Evolutionary conservation across 495 filamentous ascomycete genomes (phyloP), one percentile per base, ranked within the genome.

Genomic region (Aspergillus bridgeri): DNA sequence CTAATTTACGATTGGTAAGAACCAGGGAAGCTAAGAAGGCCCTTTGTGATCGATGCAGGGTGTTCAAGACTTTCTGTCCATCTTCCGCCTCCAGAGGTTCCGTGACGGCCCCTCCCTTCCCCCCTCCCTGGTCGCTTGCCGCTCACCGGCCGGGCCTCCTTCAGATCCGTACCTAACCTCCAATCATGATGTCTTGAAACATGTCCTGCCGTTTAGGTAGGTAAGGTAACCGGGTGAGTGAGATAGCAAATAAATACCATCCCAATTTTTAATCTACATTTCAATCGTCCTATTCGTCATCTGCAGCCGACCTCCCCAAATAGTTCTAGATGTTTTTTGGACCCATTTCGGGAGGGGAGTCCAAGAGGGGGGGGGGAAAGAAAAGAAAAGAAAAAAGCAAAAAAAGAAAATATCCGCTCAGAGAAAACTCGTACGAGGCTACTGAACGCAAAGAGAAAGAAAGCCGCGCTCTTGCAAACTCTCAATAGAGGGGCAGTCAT

Each of bases 41-140:
- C 49, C 55, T 47, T 55, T 53, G 51, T 69, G 69, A 74, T 75
- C 66, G 69, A 72, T 72, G 72, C 69, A 75, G 72, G 70, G 72
- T 71, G 72, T 54, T 65, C 45, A 56, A 59, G 63, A 51, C 54
- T 33, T 33, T n/a, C n/a, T 25, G 61, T 55, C 22, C 54, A 57
- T 56, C 53, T 59, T 66, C 54, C 58, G 56, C 55, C 52, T 58
- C 46, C 56, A 56, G 51, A 54, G 48, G 56, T 56, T 58, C 33
- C 33, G 33, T 38, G 13, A 15, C 33, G 33, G 33, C 33, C 33
- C 33, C 33, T 13, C 33, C 11, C 9, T 13, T 54, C 52, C 49
- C 42, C 21, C 20, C 44, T 18, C 45, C 56, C 50, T 45, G 57
- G 60, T 63, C 53, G 57, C 53, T 57, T 60, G 60, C 57, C 60